Conservation (phyloP, 1,284 basidiomycete genomes). For the Fistulinella staudtii region DNA sequence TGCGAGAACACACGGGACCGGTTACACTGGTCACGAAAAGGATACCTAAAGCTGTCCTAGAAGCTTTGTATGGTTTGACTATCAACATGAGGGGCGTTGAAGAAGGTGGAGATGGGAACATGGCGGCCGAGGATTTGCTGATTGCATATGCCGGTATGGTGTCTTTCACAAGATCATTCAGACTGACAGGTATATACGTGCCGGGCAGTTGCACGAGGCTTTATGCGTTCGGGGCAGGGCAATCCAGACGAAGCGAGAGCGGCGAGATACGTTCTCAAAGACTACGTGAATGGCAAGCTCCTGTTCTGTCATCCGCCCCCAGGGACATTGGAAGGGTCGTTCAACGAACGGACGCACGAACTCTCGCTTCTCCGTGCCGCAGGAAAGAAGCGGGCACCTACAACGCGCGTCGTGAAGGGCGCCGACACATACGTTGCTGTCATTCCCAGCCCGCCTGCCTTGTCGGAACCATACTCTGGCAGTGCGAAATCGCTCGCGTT, state of each 20-base stretch:
- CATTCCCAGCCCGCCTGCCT: conserved; percentile 6
- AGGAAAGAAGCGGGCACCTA: conserved; percentile 81
- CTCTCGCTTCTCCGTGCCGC: conserved; percentile 55
- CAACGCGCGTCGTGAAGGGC: conserved; percentile 77
- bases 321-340: conserved; percentile 60
- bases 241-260: conserved; percentile 97
- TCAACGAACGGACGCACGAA: conserved; percentile 75
- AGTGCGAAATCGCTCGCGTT: conserved; percentile 62
- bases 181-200: conserved; percentile 9
- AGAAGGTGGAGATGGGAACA: conserved; percentile 81
- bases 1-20: conserved; percentile 92
- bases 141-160: conserved; percentile 86
- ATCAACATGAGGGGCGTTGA: conserved; percentile 69
- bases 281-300: conserved; percentile 95
- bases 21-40: conserved; percentile 76
- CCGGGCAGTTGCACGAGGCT: conserved; percentile 82
- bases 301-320: conserved; percentile 90
- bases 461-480: conserved; percentile 26
- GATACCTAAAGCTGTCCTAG: conserved; percentile 83
- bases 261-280: conserved; percentile 92
- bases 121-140: conserved; percentile 83
- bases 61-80: conserved; percentile 84
- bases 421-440: conserved; percentile 76
- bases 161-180: background rate
- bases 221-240: conserved; percentile 90